These are phyloP conservation scores for Lactarius deliciosus DNA, from an alignment of 768 basidiomycete species.

Conservation along the genomic window DNA sequence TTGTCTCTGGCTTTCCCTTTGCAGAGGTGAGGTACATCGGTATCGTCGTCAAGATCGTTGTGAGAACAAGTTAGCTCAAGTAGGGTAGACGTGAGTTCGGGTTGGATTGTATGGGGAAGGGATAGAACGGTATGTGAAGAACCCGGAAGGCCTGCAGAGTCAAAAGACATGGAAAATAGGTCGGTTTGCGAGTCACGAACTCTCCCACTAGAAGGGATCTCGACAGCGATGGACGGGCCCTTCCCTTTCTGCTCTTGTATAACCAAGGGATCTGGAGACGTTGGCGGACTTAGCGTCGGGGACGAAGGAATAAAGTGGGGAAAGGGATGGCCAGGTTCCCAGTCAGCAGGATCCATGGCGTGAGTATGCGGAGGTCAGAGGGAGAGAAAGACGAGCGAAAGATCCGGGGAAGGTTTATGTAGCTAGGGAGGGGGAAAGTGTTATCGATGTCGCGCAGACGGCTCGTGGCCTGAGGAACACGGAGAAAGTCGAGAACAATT, in stretches of 20 bases:
- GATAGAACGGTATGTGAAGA: constrained; percentile 31
- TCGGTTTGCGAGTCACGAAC: constrained; percentile 34
- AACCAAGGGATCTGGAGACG: constrained; percentile 1
- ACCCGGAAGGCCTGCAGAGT: constrained; percentile 28
- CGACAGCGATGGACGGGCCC: constrained; percentile 51
- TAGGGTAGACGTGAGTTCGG: constrained; percentile 16
- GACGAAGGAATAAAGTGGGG: constrained; percentile 6
- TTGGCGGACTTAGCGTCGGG: constrained; percentile 4
- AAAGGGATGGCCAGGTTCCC: constrained; percentile 9
- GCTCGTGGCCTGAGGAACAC: constrained; percentile 40
- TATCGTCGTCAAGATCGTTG: constrained; percentile 20
- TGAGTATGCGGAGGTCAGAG: constrained; percentile 14
- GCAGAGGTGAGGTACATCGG: constrained; percentile 27
- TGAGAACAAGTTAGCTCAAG: constrained; percentile 9
- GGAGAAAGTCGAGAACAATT: constrained; percentile 13
- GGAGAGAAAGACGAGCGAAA: constrained; percentile 4
- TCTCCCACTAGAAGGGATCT: constrained; percentile 42
- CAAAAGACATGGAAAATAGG: constrained; percentile 33
- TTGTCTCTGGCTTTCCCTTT: constrained; percentile 59
- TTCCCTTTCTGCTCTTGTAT: constrained; percentile 50
- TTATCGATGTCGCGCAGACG: constrained; percentile 49
- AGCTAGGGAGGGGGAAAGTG: constrained; percentile 51
- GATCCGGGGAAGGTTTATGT: constrained; percentile 38
- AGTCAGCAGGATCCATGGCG: constrained; percentile 10
- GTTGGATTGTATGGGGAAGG: constrained; percentile 16